Conservation (phyloP, 805 yeast species). For the Ogataea methanolica region DNA sequence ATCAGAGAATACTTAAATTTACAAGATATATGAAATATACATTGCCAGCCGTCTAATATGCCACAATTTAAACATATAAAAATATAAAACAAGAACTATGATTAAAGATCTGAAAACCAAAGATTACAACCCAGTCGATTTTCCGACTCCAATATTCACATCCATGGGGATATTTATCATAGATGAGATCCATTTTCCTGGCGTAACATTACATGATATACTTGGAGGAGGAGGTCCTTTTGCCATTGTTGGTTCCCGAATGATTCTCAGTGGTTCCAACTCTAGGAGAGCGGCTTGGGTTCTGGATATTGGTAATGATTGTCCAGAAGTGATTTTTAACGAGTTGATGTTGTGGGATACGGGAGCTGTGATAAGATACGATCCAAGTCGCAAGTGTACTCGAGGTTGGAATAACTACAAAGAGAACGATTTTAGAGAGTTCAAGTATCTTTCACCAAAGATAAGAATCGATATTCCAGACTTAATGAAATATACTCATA, state of each 20-base stretch:
- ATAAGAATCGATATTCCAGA: constrained; percentile 56
- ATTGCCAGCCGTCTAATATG: too few species aligned
- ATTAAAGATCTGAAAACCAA: too few species aligned
- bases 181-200: constrained; percentile 71
- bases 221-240: constrained; percentile 92
- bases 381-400: constrained; percentile 56
- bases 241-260: constrained; percentile 69
- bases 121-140: neutral
- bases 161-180: constrained; percentile 87
- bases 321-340: constrained; percentile 45
- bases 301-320: constrained; percentile 76
- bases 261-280: constrained; percentile 37
- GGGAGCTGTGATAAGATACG: constrained; percentile 52
- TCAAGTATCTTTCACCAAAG: constrained; percentile 60
- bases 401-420: constrained; percentile 78
- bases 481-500: constrained; percentile 33
- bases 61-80: too few species aligned
- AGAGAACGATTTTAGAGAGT: constrained; percentile 53
- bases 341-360: constrained; percentile 58
- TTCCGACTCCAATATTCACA: constrained; percentile 36
- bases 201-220: constrained; percentile 40
- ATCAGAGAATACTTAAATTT: too few species aligned
- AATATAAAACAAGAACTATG: too few species aligned
- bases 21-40: too few species aligned
- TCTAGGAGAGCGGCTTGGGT: constrained; percentile 54